Base-by-base conservation (phyloP, 257 asterid species). In the Knoxia roxburghii region DNA sequence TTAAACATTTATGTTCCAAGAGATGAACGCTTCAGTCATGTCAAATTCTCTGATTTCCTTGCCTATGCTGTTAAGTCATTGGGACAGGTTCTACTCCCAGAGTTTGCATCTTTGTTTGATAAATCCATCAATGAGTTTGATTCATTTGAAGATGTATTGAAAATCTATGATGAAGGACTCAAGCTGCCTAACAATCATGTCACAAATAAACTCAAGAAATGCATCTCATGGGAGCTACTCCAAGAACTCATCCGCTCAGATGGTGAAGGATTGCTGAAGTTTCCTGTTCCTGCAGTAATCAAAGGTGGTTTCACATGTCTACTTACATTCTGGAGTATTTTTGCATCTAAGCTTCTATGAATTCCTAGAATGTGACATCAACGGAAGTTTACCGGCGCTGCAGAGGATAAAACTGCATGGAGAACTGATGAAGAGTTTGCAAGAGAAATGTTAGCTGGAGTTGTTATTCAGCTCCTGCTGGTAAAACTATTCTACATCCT, bases 361-460 rank as follows among this genome's bases (percentile, higher is more conserved):
- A 46, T 27, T 52, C 41, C 53, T 8, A 59, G 21, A 15, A 24
- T 52, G 32, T 10, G 27, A 40, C 43, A 14, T 66, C 7, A 32
- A 10, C 27, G 33, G 50, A 52, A 40, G 24, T 4, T 50, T 30
- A 72, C 49, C 41, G 51, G 48, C 11, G 17, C 29, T 73, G 70
- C 86, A 93, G 99, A 68, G 84, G 91, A 88, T 76, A 81, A 55
- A 77, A 75, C 95, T 32, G 96, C 96, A 2, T 93, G 99, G 99
- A 90, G 99, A 77, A 85, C 97, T 1, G 99, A 93, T 68, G 90
- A 84, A 76, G 99, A 93, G 75, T 93, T 93, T 53, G 97, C 82
- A 66, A 64, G 99, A 72, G 97, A 93, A 77, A 88, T 93, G 97
- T 85, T 93, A 7, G 97, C 99, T 52, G 99, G 99, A 80, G 90